Evolutionary conservation across 2,329 filamentous ascomycete genomes (phyloP).

Genomic region (Alternaria metachromatica): DNA sequence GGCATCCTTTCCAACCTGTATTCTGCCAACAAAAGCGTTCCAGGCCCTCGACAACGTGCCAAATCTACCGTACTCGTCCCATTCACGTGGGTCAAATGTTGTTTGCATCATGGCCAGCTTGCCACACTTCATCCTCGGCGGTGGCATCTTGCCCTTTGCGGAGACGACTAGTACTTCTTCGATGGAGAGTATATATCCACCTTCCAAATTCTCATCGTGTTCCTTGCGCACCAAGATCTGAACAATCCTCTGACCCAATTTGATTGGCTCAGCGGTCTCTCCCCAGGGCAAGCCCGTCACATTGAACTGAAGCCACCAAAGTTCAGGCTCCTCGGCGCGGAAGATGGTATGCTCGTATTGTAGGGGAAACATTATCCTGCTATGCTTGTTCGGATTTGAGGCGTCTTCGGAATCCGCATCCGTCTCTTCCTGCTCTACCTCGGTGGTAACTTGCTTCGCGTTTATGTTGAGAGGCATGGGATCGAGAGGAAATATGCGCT

Average conservation of each 20-base stretch:
- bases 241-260: slow-evolving; percentile 32
- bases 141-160: slow-evolving; percentile 22
- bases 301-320: slow-evolving; percentile 38
- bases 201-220: background rate
- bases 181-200: slow-evolving; percentile 19
- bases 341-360: slow-evolving; percentile 36
- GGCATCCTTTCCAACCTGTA: slow-evolving; percentile 19
- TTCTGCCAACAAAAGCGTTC: slow-evolving; percentile 18
- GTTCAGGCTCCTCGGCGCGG: slow-evolving; percentile 15
- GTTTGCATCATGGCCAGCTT: slow-evolving; percentile 33
- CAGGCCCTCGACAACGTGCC: slow-evolving; percentile 29
- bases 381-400: slow-evolving; percentile 13
- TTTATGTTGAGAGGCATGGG: slow-evolving; percentile 29
- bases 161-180: slow-evolving; percentile 33
- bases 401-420: slow-evolving; percentile 10
- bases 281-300: slow-evolving; percentile 23
- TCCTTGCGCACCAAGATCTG: slow-evolving; percentile 30
- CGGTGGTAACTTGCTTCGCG: slow-evolving; percentile 30
- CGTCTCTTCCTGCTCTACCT: slow-evolving; percentile 19
- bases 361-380: slow-evolving; percentile 26
- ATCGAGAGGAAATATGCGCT: slow-evolving; percentile 28
- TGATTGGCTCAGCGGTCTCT: slow-evolving; percentile 1
- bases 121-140: slow-evolving; percentile 39
- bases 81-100: slow-evolving; percentile 33
- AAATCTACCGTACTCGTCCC: slow-evolving; percentile 39